phyloP scores from a whole-genome alignment of 2,329 filamentous ascomycete genomes.

The Curvularia eragrostidis region DNA sequence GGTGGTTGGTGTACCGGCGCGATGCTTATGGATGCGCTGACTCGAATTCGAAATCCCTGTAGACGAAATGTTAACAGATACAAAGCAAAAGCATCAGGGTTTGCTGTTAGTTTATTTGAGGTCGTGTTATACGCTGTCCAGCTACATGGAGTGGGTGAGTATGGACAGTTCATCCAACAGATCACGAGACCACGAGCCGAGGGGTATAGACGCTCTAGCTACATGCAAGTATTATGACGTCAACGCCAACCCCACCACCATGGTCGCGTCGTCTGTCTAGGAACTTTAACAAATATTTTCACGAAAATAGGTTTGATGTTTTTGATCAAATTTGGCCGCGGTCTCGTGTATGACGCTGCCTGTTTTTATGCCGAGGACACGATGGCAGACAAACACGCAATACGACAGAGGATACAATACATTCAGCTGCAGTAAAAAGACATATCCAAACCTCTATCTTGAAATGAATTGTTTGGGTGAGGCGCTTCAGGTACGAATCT shows the following conservation, averaged over 20 bases:
- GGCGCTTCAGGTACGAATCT: background rate
- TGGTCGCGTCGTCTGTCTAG: background rate
- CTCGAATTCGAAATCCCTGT: background rate
- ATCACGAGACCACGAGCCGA: background rate
- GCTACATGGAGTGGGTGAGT: background rate
- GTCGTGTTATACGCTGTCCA: background rate
- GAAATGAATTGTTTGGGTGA: background rate
- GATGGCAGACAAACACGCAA: background rate
- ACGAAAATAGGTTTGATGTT: background rate
- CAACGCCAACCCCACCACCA: background rate
- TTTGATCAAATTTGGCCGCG: background rate
- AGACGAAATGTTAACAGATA: background rate
- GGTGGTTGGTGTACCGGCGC: background rate
- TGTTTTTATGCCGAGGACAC: background rate
- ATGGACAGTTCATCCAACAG: background rate
- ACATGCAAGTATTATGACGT: background rate
- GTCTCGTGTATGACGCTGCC: no score
- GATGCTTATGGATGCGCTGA: background rate
- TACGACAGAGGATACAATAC: background rate
- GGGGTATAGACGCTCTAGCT: background rate
- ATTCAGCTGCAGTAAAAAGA: background rate
- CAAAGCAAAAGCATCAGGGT: background rate
- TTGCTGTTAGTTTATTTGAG: background rate
- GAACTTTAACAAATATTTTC: background rate
- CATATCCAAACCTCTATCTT: no score